phyloP scores from a whole-genome alignment of 192 early-diverging fungal species.

The Cladochytrium replicatum region DNA sequence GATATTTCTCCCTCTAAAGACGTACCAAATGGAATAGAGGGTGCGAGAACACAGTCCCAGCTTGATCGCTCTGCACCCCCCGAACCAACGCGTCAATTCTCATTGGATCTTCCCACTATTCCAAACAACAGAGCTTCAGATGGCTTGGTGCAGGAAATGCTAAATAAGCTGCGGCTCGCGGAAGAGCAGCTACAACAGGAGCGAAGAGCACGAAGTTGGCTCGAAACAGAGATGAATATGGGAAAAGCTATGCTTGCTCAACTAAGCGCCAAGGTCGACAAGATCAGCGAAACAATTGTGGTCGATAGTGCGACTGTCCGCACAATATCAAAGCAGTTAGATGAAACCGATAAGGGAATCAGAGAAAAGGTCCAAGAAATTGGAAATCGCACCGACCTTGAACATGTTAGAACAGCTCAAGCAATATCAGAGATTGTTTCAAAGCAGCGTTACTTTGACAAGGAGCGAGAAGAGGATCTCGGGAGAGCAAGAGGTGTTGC shows the following conservation, averaged over 20 bases:
- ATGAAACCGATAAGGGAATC: slow-evolving; percentile 14
- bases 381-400: slow-evolving; percentile 2
- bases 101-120: no score
- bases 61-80: no score
- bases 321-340: slow-evolving; percentile 6
- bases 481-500: not conserved
- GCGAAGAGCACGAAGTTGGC: slow-evolving; percentile 16
- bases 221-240: slow-evolving; percentile 27
- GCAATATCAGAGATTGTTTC: slow-evolving; percentile 19
- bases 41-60: no score
- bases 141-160: no score
- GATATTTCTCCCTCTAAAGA: no score
- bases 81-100: no score
- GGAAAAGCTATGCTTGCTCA: slow-evolving; percentile 22
- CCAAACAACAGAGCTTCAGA: no score
- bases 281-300: slow-evolving; percentile 7
- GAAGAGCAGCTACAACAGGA: slow-evolving; percentile 24
- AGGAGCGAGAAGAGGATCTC: slow-evolving; percentile 16
- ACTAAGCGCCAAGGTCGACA: slow-evolving; percentile 24
- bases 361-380: slow-evolving; percentile 11
- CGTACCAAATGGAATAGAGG: no score
- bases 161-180: slow-evolving; percentile 13
- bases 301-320: slow-evolving; percentile 1
- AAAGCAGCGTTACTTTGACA: slow-evolving; percentile 10
- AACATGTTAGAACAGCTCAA: slow-evolving; percentile 10